These are phyloP conservation scores for Eucalyptus polyanthemos DNA, from an alignment of 345 rosid genomes.

Conservation along the genomic window DNA sequence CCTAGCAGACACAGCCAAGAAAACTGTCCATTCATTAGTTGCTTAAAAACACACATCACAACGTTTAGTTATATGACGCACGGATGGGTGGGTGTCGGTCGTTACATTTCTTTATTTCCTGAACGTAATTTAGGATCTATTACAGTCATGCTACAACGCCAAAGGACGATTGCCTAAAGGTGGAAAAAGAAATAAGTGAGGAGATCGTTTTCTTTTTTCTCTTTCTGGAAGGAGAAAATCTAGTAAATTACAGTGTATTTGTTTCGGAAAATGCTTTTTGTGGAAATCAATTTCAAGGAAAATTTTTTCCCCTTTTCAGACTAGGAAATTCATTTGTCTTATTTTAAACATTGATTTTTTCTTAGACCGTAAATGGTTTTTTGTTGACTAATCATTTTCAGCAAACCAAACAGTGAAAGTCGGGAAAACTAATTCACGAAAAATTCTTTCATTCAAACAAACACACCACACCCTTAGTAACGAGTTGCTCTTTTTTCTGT, in stretches of 20 bases:
- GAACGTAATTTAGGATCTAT: too few relatives aligned
- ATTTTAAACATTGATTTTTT: background rate
- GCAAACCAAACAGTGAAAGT: background rate
- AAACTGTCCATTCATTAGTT: background rate
- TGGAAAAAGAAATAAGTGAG: too few relatives aligned
- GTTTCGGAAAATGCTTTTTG: background rate
- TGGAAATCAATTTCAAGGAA: background rate
- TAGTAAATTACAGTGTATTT: background rate
- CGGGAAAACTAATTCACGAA: rapidly evolving
- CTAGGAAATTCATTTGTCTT: rapidly evolving
- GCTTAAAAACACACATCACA: background rate
- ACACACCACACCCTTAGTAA: background rate
- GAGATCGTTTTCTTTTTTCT: background rate
- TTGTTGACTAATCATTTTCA: background rate
- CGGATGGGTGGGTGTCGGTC: too few relatives aligned
- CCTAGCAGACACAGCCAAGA: rapidly evolving
- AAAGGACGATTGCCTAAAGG: too few relatives aligned
- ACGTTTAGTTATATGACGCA: too few relatives aligned
- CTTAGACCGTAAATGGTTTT: background rate
- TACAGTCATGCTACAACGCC: too few relatives aligned
- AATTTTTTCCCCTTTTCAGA: background rate
- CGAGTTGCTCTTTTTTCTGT: rapidly evolving
- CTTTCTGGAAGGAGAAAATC: background rate
- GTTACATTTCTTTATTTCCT: too few relatives aligned
- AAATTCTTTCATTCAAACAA: background rate